Conservation (phyloP, 78 protist species). For the Paratrimastix pyriformis region DNA sequence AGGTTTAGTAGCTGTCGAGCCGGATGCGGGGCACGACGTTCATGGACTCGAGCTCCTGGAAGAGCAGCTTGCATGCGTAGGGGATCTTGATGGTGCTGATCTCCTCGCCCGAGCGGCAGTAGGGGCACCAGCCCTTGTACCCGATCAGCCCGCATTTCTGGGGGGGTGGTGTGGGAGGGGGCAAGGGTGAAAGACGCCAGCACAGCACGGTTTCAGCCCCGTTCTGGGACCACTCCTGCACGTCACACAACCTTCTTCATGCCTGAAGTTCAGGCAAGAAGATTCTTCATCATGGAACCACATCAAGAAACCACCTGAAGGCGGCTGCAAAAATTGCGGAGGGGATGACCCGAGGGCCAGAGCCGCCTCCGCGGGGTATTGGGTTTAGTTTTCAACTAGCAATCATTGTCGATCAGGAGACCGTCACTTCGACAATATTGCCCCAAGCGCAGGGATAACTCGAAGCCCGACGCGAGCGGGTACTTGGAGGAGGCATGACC, state of each 20-base stretch:
- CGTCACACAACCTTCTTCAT: too few relatives aligned
- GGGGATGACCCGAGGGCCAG: too few relatives aligned
- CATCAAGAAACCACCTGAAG: background rate
- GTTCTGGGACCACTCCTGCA: too few relatives aligned
- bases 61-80: conserved; percentile 92
- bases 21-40: conserved; percentile 39
- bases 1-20: too few relatives aligned
- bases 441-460: background rate
- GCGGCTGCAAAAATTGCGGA: too few relatives aligned
- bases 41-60: conserved; percentile 93
- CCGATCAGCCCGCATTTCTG: conserved; percentile 71
- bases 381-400: background rate
- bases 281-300: background rate
- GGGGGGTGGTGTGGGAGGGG: background rate
- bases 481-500: background rate
- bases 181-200: too few relatives aligned
- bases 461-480: background rate
- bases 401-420: background rate
- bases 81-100: conserved; percentile 67
- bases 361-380: too few relatives aligned
- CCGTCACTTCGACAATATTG: background rate
- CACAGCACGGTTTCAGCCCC: too few relatives aligned
- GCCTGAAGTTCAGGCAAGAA: too few relatives aligned
- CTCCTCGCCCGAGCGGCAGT: conserved; percentile 61
- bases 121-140: conserved; percentile 81